phyloP scores from a whole-genome alignment of 345 rosid genomes.

The Raphanus raphanistrum region DNA sequence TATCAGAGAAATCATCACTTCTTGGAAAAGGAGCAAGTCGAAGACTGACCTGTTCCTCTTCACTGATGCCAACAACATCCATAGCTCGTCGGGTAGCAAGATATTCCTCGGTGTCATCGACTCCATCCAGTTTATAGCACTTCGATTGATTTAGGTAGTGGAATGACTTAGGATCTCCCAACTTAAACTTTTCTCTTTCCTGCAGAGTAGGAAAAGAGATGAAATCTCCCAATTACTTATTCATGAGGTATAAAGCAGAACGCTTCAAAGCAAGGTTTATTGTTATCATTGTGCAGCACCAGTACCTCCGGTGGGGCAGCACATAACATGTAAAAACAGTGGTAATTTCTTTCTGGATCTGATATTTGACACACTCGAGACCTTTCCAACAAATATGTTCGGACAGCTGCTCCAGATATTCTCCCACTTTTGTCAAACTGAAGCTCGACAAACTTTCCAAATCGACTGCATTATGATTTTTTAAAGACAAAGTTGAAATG shows the following conservation, averaged over 20 bases:
- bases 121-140: constrained; percentile 80
- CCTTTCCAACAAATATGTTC: constrained; percentile 94
- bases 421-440: constrained; percentile 98
- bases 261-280: constrained; percentile 15
- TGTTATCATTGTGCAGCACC: constrained; percentile 12
- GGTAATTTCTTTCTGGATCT: constrained; percentile 97
- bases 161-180: constrained; percentile 65
- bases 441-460: constrained; percentile 98
- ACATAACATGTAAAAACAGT: constrained; percentile 95
- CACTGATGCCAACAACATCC: constrained; percentile 97
- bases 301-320: constrained; percentile 96
- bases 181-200: constrained; percentile 83
- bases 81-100: constrained; percentile 97
- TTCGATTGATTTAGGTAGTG: constrained; percentile 92
- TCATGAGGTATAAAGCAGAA: constrained; percentile 16
- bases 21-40: constrained; percentile 16
- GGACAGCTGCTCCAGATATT: constrained; percentile 97
- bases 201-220: constrained; percentile 38
- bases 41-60: constrained; percentile 87
- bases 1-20: constrained; percentile 20
- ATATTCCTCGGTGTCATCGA: constrained; percentile 86
- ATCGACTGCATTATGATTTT: constrained; percentile 67
- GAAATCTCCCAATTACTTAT: constrained; percentile 12
- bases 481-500: constrained; percentile 2
- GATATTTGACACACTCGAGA: constrained; percentile 99